These are phyloP conservation scores for Sporisorium graminicola DNA, from an alignment of 1,284 basidiomycete genomes.

Conservation along the genomic window DNA sequence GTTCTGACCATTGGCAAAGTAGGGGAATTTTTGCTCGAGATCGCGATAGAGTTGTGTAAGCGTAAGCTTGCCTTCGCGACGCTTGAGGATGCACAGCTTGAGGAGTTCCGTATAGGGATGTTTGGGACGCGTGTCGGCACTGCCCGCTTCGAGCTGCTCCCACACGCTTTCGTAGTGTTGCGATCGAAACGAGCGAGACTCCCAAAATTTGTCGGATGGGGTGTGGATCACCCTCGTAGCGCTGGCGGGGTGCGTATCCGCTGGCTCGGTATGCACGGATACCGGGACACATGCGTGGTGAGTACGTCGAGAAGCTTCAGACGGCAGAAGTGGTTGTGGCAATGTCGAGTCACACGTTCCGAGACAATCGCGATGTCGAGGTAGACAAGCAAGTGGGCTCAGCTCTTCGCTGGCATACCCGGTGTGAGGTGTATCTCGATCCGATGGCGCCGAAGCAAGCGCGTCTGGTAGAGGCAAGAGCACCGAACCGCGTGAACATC, in stretches of 20 bases:
- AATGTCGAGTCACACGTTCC: not conserved
- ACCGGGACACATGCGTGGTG: not conserved
- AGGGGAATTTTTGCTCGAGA: conserved; percentile 41
- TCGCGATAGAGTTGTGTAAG: conserved; percentile 47
- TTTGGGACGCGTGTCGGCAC: conserved; percentile 9
- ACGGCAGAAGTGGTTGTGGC: too few relatives aligned
- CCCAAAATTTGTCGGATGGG: not conserved
- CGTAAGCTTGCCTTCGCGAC: conserved; percentile 34
- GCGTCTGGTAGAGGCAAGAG: conserved; percentile 3
- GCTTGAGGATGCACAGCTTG: conserved; percentile 52
- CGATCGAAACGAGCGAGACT: conserved; percentile 28
- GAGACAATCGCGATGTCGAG: not conserved
- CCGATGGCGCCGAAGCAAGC: not conserved
- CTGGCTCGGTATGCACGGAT: not conserved
- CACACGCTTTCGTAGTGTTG: conserved; percentile 35
- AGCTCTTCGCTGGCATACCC: not conserved
- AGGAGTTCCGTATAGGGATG: conserved; percentile 49
- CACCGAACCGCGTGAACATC: conserved; percentile 18
- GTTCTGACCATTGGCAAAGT: conserved; percentile 29
- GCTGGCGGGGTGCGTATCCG: not conserved
- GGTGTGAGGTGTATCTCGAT: not conserved
- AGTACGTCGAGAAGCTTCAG: too few relatives aligned
- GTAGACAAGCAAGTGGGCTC: not conserved
- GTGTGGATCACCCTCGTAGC: not conserved
- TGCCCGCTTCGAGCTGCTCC: conserved; percentile 27